Conservation (phyloP, 2,329 filamentous ascomycete species). For the Cladosporium sp. region DNA sequence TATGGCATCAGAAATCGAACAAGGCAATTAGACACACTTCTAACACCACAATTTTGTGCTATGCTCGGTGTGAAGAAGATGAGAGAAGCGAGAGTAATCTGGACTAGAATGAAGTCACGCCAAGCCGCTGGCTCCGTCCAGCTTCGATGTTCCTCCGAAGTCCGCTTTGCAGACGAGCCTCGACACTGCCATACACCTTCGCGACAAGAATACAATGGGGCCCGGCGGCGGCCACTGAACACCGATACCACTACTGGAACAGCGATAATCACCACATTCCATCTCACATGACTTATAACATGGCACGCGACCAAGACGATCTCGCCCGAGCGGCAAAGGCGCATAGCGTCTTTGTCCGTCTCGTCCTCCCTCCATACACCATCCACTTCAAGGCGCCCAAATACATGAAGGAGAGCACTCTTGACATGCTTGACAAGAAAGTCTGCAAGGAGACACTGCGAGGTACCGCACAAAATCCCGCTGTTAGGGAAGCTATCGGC, state of each 20-base stretch:
- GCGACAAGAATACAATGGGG: conserved; percentile 17
- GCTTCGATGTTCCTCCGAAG: conserved; percentile 4
- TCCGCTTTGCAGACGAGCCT: conserved; percentile 12
- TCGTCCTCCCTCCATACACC: conserved; percentile 49
- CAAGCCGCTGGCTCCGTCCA: not conserved
- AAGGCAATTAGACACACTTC: not conserved
- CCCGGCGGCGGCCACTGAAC: conserved; percentile 17
- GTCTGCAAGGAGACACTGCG: conserved; percentile 61
- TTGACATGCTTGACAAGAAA: conserved; percentile 56
- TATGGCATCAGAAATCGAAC: not conserved
- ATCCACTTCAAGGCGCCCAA: conserved; percentile 62
- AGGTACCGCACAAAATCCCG: conserved; percentile 56
- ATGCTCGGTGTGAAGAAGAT: not conserved
- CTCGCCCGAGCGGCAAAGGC: conserved; percentile 30
- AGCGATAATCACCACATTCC: not conserved
- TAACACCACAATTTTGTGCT: not conserved
- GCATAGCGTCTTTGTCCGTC: conserved; percentile 47
- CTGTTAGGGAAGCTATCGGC: conserved; percentile 56
- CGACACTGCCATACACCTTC: not conserved
- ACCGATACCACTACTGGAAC: conserved; percentile 1
- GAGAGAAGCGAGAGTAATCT: not conserved
- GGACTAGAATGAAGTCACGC: not conserved
- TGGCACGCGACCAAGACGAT: conserved; percentile 24
- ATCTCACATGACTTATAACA: conserved; percentile 20
- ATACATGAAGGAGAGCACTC: conserved; percentile 59